phyloP scores from a whole-genome alignment of 2,329 filamentous ascomycete species.

The Sclerotinia minor region DNA sequence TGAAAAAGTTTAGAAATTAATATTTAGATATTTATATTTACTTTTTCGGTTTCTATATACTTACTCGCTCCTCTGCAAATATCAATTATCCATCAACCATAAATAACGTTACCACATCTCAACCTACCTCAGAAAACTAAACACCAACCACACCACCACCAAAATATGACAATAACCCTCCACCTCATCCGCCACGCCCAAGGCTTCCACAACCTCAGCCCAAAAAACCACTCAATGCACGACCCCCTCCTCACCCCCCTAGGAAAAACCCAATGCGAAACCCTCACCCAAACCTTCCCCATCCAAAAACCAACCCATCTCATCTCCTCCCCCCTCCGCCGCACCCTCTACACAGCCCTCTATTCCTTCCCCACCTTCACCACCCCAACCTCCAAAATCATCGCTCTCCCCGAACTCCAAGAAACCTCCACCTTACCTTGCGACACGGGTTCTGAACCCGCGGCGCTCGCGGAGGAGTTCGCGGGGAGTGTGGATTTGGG shows the following conservation, averaged over 20 bases:
- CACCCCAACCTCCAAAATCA: constrained; percentile 46
- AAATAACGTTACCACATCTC: no score
- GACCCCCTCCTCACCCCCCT: constrained; percentile 77
- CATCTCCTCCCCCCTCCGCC: constrained; percentile 75
- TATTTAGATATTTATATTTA: not conserved
- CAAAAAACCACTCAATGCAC: constrained; percentile 68
- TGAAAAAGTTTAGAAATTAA: not conserved
- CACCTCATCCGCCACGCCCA: constrained; percentile 73
- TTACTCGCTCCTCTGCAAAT: not conserved
- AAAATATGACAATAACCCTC: constrained; percentile 46
- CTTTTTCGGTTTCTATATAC: not conserved
- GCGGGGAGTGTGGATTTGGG: constrained; percentile 11
- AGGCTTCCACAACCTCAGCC: constrained; percentile 76
- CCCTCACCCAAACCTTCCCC: constrained; percentile 64
- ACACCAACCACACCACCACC: not conserved
- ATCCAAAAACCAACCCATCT: constrained; percentile 68
- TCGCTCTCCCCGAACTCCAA: constrained; percentile 73
- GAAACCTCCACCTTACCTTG: constrained; percentile 75
- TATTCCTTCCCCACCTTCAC: constrained; percentile 63
- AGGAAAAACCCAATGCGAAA: constrained; percentile 73
- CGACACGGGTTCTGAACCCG: constrained; percentile 60
- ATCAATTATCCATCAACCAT: not conserved
- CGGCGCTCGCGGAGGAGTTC: not conserved
- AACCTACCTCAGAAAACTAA: not conserved
- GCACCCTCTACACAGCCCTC: constrained; percentile 78